A percentile compares a stretch with the other conserved stretches of the same genome.
Conservation (phyloP, 2,329 filamentous ascomycete genomes). For the Aspergillus amoenus region DNA sequence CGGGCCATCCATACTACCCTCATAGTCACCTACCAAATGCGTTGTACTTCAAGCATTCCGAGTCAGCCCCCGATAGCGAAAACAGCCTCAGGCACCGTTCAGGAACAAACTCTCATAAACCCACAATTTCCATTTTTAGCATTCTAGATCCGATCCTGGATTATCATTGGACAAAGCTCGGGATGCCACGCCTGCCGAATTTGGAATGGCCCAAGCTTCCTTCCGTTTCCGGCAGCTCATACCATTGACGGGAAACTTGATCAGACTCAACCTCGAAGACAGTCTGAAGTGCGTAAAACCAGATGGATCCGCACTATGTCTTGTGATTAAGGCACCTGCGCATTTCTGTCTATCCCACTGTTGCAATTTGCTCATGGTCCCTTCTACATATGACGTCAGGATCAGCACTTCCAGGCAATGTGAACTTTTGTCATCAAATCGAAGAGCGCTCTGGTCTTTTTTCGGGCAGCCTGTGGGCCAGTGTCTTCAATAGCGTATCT, state of each 20-base stretch:
- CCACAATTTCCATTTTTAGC: slow-evolving; percentile 1
- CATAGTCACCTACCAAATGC: not conserved
- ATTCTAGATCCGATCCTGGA: not conserved
- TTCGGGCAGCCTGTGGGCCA: slow-evolving; percentile 1
- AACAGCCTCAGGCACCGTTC: not conserved
- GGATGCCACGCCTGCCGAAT: not conserved
- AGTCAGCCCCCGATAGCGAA: not conserved
- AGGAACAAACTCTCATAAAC: not conserved
- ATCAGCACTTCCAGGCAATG: not conserved
- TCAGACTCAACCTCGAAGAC: too few relatives aligned
- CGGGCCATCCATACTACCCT: not conserved
- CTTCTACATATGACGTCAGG: slow-evolving; percentile 2
- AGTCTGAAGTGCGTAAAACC: too few relatives aligned
- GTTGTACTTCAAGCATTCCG: slow-evolving; percentile 1
- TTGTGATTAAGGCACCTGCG: not conserved
- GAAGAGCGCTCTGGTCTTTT: not conserved
- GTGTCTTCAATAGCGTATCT: not conserved
- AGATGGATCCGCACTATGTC: not conserved
- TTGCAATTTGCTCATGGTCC: not conserved
- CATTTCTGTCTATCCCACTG: not conserved
- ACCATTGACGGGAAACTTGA: too few relatives aligned
- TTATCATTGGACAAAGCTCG: not conserved
- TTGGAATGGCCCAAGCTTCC: not conserved
- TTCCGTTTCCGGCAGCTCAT: not conserved
- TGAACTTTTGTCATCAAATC: not conserved